Evolutionary conservation across 2,329 filamentous ascomycete genomes (phyloP), one percentile per base, ranked within the genome.

Genomic region (Phialophora verrucosa): DNA sequence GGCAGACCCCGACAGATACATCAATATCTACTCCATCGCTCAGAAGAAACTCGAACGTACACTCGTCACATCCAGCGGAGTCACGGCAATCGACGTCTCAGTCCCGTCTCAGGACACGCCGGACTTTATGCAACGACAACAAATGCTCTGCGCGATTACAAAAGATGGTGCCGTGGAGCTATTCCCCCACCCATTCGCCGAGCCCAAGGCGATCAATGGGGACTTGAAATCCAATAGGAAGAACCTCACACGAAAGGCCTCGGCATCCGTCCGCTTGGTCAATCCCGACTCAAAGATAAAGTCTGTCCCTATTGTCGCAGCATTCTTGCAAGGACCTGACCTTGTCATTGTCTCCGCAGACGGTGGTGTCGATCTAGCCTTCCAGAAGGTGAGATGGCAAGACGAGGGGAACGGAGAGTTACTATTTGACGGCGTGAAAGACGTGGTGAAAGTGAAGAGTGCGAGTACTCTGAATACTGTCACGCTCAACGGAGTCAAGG

Each of bases 401-500:
- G 77, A 82, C 54, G 78, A 80, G 63, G 81, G 78, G 25, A 77
- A 82, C 4, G 76, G 79, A 62, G 66, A 69, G 54, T 72, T 84
- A 12, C 73, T 78, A 2, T 78, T 84, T 60, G 78, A 74, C 4
- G 83, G 82, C 23, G 70, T 75, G 10, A 81, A 79, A 68, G 79
- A 81, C 53, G 75, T 84, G n/a, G 73, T 76, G 17, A 80, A 78
- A 67, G 76, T 74, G 55, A 83, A 80, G 70, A 77, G 77, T 7
- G 76, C 77, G 56, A 79, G 79, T 25, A 77, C 77, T 12, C 73
- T 83, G 50, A 76, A 76, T 60, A 81, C 82, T 2, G 83, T 81
- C 20, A 80, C 82, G 62, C 81, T 83, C 63, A 88, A 86, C 72
- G 84, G 84, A 29, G 76, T 81, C 27, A 84, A 83, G 72, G 79